Conservation (phyloP, 768 basidiomycete genomes). For the Megacollybia marginata region DNA sequence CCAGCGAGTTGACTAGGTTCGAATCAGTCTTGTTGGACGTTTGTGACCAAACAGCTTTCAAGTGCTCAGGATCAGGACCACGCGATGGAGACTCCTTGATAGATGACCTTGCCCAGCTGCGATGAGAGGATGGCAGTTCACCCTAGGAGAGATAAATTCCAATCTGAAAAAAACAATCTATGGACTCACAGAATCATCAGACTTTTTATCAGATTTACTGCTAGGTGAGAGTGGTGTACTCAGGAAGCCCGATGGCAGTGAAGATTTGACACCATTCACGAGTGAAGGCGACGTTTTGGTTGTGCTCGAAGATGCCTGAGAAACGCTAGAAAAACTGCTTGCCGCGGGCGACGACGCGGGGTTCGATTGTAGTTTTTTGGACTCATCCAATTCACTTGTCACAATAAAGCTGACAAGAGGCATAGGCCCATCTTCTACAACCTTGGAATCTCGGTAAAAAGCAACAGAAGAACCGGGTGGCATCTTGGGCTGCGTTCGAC, state of each 20-base stretch:
- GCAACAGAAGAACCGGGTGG: slow-evolving; percentile 66
- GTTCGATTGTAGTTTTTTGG: neutral
- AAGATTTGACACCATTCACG: slow-evolving; percentile 13
- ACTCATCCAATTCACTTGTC: slow-evolving; percentile 62
- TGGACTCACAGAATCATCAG: slow-evolving; percentile 46
- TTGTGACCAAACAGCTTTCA: slow-evolving; percentile 82
- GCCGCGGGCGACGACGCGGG: slow-evolving; percentile 9
- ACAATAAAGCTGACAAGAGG: slow-evolving; percentile 68
- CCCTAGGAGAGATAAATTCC: neutral
- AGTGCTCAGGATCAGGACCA: slow-evolving; percentile 73
- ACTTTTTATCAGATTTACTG: slow-evolving; percentile 41
- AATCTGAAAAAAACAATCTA: neutral
- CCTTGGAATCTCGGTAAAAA: slow-evolving; percentile 60
- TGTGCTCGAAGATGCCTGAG: slow-evolving; percentile 1
- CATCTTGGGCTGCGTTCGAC: slow-evolving; percentile 60
- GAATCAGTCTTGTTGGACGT: slow-evolving; percentile 62
- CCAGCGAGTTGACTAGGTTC: slow-evolving; percentile 70
- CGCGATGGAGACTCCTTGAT: slow-evolving; percentile 65
- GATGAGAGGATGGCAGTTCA: slow-evolving; percentile 22
- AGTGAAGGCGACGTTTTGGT: slow-evolving; percentile 1
- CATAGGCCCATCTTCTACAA: slow-evolving; percentile 42
- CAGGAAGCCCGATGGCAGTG: slow-evolving; percentile 2
- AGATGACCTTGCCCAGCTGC: slow-evolving; percentile 41
- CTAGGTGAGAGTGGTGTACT: slow-evolving; percentile 8
- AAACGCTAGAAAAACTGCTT: neutral